Evolutionary conservation across 2,329 filamentous ascomycete genomes (phyloP), one percentile per base, ranked within the genome.

Genomic region (Clathrospora elynae): DNA sequence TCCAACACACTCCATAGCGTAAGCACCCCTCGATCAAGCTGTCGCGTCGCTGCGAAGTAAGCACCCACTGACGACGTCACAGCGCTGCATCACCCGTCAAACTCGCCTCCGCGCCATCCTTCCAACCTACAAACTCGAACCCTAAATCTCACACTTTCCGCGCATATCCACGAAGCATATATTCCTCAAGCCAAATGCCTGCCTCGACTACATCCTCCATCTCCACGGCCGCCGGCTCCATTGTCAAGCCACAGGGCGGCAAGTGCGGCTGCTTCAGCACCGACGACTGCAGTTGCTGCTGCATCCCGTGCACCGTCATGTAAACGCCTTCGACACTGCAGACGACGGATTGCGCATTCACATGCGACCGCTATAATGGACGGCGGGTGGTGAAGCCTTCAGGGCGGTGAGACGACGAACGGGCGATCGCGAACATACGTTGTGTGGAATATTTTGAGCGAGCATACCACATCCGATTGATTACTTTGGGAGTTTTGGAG

Each of bases 291-390:
- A 52, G 49, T 29, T 68, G 58, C 57, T 69, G 66, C 60, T 55
- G 49, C 49, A 61, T 70, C 26, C 67, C 67, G 4, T 70, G 67
- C 49, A 67, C 64, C 0, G 66, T 70, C 35, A 70, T 70, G 66
- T 70, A 59, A 46, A 57, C n/a, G n/a, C 17, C 11, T 20, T 6
- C 6, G 9, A 31, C 7, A 16, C n/a, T n/a, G n/a, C n/a, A 19
- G 6, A 41, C 20, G 35, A 38, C 18, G 34, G 39, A n/a, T n/a
- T n/a, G n/a, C 19, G 41, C 18, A 16, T 22, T 10, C 42, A 18
- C 11, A 9, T 20, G 18, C 6, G 23, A n/a, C 11, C 8, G 35
- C 24, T 16, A 26, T 19, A 12, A 25, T 20, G 16, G 6, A 10
- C 10, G 5, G 17, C 14, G 4, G 22, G n/a, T 9, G 17, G 23